Percentiles rank a stretch among this genome's conserved stretches.
These are phyloP conservation scores for Diatrype stigma DNA, from an alignment of 2,329 filamentous ascomycete species.

Conservation along the genomic window DNA sequence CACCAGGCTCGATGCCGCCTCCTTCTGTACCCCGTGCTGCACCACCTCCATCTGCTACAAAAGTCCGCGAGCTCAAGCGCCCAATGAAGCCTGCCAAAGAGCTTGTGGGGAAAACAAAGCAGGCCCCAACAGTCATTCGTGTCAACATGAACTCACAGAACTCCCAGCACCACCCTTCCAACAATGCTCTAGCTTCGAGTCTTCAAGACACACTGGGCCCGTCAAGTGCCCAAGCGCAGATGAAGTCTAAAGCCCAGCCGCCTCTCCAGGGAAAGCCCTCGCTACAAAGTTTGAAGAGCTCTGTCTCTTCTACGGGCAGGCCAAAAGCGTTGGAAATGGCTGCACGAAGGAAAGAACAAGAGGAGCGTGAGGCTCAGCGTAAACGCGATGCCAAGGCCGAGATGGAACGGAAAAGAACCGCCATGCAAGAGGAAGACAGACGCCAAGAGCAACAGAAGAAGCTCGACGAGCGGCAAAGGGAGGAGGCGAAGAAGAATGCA, in stretches of 20 bases:
- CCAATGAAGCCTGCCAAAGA: conserved; percentile 62
- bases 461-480: conserved; percentile 57
- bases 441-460: conserved; percentile 55
- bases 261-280: conserved; percentile 58
- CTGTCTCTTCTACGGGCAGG: conserved; percentile 58
- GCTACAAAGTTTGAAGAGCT: conserved; percentile 59
- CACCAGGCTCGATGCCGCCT: conserved; percentile 52
- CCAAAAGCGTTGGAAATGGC: conserved; percentile 71
- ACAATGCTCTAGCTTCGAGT: conserved; percentile 52
- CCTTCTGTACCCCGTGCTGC: conserved; percentile 54
- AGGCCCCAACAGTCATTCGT: conserved; percentile 67
- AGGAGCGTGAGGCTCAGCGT: conserved; percentile 73
- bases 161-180: conserved; percentile 55
- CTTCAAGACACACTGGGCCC: conserved; percentile 51
- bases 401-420: conserved; percentile 70
- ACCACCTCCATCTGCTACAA: conserved; percentile 42
- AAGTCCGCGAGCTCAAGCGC: conserved; percentile 52
- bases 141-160: conserved; percentile 65
- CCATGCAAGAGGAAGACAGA: conserved; percentile 60
- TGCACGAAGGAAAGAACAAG: conserved; percentile 78
- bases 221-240: conserved; percentile 40
- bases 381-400: conserved; percentile 80
- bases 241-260: conserved; percentile 60
- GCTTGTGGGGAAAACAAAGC: conserved; percentile 53
- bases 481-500: conserved; percentile 62